Conservation (phyloP, 352 stramenopile genomes). For the Globisporangium takayamanum region DNA sequence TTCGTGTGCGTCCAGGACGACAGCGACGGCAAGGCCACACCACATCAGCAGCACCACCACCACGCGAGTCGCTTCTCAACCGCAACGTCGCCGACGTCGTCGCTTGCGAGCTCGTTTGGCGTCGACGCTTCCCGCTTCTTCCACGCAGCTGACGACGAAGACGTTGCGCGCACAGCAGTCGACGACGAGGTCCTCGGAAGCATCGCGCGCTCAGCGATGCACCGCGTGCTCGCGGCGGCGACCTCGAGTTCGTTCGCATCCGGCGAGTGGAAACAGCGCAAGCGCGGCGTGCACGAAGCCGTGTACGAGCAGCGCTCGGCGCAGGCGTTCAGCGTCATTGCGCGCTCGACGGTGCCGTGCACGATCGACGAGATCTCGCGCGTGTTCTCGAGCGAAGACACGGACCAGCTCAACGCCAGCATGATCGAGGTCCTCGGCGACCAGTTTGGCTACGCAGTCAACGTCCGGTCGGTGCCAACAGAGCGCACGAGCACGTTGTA, state of each 20-base stretch:
- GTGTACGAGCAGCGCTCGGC: slow-evolving; percentile 10
- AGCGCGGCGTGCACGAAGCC: neutral
- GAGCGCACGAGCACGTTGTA: neutral
- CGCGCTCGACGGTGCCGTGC: slow-evolving; percentile 18
- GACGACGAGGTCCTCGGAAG: slow-evolving; percentile 10
- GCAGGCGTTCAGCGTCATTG: slow-evolving; percentile 13
- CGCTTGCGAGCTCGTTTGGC: neutral
- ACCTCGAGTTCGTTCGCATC: slow-evolving; percentile 2
- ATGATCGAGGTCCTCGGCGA: slow-evolving; percentile 22
- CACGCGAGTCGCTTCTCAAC: slow-evolving; percentile 5
- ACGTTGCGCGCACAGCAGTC: neutral
- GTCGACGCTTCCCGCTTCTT: neutral
- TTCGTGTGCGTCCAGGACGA: slow-evolving; percentile 6
- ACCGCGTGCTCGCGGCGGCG: slow-evolving; percentile 9
- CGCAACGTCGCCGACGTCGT: slow-evolving; percentile 9
- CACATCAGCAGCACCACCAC: neutral
- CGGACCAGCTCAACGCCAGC: slow-evolving; percentile 23
- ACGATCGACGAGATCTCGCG: slow-evolving; percentile 19
- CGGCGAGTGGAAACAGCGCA: slow-evolving; percentile 9
- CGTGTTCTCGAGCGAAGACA: slow-evolving; percentile 17
- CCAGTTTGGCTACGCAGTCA: slow-evolving; percentile 22
- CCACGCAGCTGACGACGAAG: neutral
- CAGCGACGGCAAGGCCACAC: neutral
- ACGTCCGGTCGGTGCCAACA: slow-evolving; percentile 15
- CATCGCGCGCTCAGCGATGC: slow-evolving; percentile 10